Percentiles rank a stretch among this genome's conserved stretches.
Evolutionary conservation across 177 flowering plant species (phyloP).

Genomic region (Vitis hybrid): DNA sequence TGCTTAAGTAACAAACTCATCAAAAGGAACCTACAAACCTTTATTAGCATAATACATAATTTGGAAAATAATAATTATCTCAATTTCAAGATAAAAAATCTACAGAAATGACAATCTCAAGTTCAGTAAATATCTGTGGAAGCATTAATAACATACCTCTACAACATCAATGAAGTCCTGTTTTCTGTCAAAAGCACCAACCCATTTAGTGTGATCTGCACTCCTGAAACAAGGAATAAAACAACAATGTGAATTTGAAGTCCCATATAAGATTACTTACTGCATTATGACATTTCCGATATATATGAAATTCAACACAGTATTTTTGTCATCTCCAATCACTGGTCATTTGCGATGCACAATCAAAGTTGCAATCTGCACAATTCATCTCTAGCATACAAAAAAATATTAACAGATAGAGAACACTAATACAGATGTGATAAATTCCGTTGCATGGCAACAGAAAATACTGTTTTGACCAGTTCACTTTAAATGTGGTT

Average conservation of each 20-base stretch:
- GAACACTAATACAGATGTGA: too few species aligned
- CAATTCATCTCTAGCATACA: too few species aligned
- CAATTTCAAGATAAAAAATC: neutral
- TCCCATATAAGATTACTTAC: neutral
- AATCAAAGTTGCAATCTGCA: too few species aligned
- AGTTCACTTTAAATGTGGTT: too few species aligned
- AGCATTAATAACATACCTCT: constrained; percentile 50
- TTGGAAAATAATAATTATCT: neutral
- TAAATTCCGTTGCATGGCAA: too few species aligned
- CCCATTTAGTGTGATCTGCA: constrained; percentile 98
- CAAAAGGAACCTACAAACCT: neutral
- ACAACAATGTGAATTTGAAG: neutral
- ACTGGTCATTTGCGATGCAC: too few species aligned
- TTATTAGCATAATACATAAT: neutral
- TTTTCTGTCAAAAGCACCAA: constrained; percentile 76
- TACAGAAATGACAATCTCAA: neutral
- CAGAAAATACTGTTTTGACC: too few species aligned
- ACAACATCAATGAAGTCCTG: constrained; percentile 94
- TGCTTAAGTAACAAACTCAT: neutral
- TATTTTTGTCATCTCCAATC: too few species aligned
- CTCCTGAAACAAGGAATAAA: constrained; percentile 48
- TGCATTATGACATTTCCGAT: neutral
- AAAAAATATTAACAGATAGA: too few species aligned
- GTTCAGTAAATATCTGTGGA: neutral
- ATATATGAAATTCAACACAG: too few species aligned